A percentile compares a stretch with the other conserved stretches of the same genome.
Conservation (phyloP, 2,329 filamentous ascomycete genomes). For the Plectosphaerella cucumerina region DNA sequence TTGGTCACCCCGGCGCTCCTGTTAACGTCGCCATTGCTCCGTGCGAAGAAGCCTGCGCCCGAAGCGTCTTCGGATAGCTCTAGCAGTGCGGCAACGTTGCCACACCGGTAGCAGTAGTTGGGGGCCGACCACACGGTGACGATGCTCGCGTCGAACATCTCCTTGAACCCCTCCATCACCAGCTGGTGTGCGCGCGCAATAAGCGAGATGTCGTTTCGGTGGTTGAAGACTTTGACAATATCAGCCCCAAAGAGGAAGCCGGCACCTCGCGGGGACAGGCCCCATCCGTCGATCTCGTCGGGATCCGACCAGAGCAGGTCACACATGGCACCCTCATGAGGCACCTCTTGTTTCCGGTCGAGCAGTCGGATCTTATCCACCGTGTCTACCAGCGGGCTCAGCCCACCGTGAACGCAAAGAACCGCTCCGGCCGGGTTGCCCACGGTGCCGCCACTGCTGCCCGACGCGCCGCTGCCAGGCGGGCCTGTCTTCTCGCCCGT, state of each 20-base stretch:
- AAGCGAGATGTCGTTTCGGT: slow-evolving; percentile 85
- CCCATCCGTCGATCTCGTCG: slow-evolving; percentile 97
- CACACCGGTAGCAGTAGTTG: slow-evolving; percentile 95
- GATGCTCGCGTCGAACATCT: slow-evolving; percentile 95
- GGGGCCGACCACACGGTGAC: slow-evolving; percentile 99
- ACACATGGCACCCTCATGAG: slow-evolving; percentile 98
- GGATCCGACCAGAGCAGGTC: slow-evolving; percentile 97
- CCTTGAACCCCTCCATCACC: slow-evolving; percentile 99
- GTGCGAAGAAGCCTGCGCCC: slow-evolving; percentile 65
- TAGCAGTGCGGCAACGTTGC: slow-evolving; percentile 91
- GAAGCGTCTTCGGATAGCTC: slow-evolving; percentile 85
- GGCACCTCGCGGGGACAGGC: slow-evolving; percentile 85
- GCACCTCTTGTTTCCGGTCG: slow-evolving; percentile 96
- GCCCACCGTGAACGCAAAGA: slow-evolving; percentile 90
- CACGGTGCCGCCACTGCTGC: slow-evolving; percentile 58
- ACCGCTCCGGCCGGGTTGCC: slow-evolving; percentile 77
- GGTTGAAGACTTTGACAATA: slow-evolving; percentile 94
- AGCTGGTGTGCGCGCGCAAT: slow-evolving; percentile 95
- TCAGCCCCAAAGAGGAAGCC: slow-evolving; percentile 94
- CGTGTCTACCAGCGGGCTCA: slow-evolving; percentile 86
- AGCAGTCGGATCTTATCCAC: slow-evolving; percentile 94
- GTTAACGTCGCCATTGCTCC: slow-evolving; percentile 67
- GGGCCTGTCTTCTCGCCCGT: slow-evolving; percentile 55
- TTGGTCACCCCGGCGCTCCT: slow-evolving; percentile 46
- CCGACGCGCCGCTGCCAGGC: slow-evolving; percentile 75